Evolutionary conservation across 106 monocot genomes (phyloP).

Genomic region (Apostasia shenzhenica): DNA sequence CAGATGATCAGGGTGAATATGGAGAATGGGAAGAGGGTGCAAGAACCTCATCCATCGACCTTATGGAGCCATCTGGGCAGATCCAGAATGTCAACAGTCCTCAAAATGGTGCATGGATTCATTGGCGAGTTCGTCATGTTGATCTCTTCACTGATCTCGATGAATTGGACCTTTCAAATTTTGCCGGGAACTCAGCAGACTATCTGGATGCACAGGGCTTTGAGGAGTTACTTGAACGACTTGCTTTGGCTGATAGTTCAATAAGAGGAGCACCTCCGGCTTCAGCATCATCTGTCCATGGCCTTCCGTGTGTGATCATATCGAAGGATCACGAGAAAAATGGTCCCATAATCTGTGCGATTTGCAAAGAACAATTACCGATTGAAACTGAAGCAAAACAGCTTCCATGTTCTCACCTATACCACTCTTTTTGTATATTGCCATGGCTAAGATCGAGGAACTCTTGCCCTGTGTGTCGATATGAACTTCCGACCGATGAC

Average conservation of each 20-base stretch:
- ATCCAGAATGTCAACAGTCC: slow-evolving; percentile 17
- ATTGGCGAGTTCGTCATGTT: slow-evolving; percentile 12
- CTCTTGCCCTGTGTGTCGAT: slow-evolving; percentile 90
- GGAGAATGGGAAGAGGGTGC: slow-evolving; percentile 50
- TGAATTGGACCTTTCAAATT: slow-evolving; percentile 23
- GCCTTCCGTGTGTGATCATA: slow-evolving; percentile 54
- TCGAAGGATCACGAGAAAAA: slow-evolving; percentile 52
- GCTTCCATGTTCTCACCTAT: slow-evolving; percentile 74
- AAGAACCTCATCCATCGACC: slow-evolving; percentile 11
- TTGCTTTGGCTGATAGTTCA: slow-evolving; percentile 50
- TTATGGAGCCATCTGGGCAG: slow-evolving; percentile 13
- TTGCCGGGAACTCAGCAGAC: slow-evolving; percentile 35
- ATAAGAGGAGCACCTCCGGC: slow-evolving; percentile 83
- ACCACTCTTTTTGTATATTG: slow-evolving; percentile 69
- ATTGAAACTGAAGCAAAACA: slow-evolving; percentile 35
- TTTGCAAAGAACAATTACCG: slow-evolving; percentile 67
- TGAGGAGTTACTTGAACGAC: slow-evolving; percentile 68
- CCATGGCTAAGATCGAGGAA: slow-evolving; percentile 83
- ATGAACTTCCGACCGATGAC: slow-evolving; percentile 86
- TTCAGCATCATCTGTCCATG: slow-evolving; percentile 32
- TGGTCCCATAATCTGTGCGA: slow-evolving; percentile 51
- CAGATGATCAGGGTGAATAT: slow-evolving; percentile 42
- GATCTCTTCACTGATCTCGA: slow-evolving; percentile 30
- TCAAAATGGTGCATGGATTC: slow-evolving; percentile 21
- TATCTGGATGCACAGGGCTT: slow-evolving; percentile 60